phyloP scores from a whole-genome alignment of 2,329 filamentous ascomycete genomes.

The Cercospora nicotianae region DNA sequence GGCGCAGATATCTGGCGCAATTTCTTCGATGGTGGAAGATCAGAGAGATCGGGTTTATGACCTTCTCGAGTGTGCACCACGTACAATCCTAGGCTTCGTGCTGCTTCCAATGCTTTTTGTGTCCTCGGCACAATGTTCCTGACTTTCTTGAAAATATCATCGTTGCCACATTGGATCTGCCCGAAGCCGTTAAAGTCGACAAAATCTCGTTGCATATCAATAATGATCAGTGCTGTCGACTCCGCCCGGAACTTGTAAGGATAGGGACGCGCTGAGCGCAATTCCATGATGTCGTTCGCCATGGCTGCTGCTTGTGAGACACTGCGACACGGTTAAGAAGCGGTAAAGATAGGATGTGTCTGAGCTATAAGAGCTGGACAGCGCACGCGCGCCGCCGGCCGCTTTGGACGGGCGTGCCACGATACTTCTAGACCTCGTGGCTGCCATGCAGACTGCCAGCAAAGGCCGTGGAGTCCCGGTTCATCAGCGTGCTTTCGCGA shows the following conservation, averaged over 20 bases:
- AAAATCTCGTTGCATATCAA: conserved; percentile 57
- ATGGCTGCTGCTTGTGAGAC: not conserved
- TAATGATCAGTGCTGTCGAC: conserved; percentile 52
- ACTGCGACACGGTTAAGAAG: not conserved
- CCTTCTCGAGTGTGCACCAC: conserved; percentile 54
- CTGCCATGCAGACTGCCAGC: not conserved
- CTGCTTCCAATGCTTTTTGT: conserved; percentile 44
- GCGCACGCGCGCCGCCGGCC: not conserved
- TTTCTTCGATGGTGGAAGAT: conserved; percentile 54
- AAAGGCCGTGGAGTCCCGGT: not conserved
- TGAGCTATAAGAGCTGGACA: conserved; percentile 8
- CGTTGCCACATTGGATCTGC: conserved; percentile 49
- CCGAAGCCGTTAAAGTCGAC: conserved; percentile 54
- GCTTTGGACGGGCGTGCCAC: not conserved
- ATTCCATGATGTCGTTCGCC: conserved; percentile 34
- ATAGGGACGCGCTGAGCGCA: conserved; percentile 46
- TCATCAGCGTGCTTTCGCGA: not conserved
- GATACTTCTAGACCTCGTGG: conserved; percentile 3
- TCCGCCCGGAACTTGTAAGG: conserved; percentile 49
- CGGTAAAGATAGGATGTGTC: not conserved
- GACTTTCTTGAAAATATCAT: conserved; percentile 38
- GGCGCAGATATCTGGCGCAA: conserved; percentile 52
- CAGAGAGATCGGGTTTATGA: conserved; percentile 53
- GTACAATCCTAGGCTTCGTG: conserved; percentile 46
- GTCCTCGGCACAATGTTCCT: conserved; percentile 32